Evolutionary conservation across 805 yeast genomes (phyloP).

Genomic region (Wickerhamiella allomyrinae): DNA sequence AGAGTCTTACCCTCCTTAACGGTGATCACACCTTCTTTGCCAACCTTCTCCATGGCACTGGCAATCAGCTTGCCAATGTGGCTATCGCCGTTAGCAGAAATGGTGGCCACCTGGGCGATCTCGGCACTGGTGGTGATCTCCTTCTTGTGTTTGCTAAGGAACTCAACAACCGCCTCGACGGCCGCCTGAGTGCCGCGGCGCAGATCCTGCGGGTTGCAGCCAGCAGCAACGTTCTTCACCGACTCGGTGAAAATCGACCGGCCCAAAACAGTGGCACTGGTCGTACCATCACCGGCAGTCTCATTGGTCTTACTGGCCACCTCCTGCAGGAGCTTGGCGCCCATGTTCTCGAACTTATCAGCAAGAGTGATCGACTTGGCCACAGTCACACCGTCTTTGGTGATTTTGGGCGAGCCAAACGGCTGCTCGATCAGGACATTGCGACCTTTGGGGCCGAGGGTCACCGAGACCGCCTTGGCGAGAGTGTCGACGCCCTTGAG

Average conservation of each 20-base stretch:
- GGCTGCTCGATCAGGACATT: constrained; percentile 93
- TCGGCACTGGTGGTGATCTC: constrained; percentile 89
- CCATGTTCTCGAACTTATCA: constrained; percentile 91
- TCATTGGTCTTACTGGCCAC: constrained; percentile 96
- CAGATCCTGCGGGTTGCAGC: constrained; percentile 96
- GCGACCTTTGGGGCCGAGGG: constrained; percentile 96
- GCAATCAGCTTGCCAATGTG: constrained; percentile 88
- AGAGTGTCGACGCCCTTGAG: constrained; percentile 86
- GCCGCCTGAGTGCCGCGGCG: constrained; percentile 97
- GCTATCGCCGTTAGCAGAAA: constrained; percentile 89
- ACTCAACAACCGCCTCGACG: constrained; percentile 81
- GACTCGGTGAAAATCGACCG: constrained; percentile 91
- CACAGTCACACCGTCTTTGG: constrained; percentile 98
- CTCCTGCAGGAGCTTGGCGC: constrained; percentile 89
- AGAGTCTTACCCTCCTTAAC: constrained; percentile 94
- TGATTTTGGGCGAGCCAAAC: constrained; percentile 93
- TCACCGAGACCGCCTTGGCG: constrained; percentile 93
- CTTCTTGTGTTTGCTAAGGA: constrained; percentile 70
- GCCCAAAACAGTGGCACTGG: constrained; percentile 92
- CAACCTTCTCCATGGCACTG: constrained; percentile 95
- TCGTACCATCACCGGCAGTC: constrained; percentile 97
- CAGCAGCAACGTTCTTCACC: constrained; percentile 95
- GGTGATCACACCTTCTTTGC: constrained; percentile 97
- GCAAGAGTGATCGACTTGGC: constrained; percentile 70
- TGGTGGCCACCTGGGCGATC: constrained; percentile 96